Base-by-base conservation (phyloP, 495 filamentous ascomycete genomes). In the Trichocladium antarcticum region DNA sequence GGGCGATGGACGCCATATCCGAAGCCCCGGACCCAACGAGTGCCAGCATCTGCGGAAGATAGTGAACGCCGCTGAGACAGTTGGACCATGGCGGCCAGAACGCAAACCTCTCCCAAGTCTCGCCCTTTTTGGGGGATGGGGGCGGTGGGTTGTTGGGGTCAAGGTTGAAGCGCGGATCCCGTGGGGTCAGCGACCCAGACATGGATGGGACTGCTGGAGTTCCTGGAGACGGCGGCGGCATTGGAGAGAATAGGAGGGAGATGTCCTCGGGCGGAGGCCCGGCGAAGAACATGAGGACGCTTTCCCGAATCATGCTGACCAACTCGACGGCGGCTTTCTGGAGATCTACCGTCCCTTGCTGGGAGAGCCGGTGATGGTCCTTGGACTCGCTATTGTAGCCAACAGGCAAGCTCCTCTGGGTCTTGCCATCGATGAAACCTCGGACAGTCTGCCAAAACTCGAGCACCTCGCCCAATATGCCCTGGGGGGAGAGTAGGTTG, bases 31-130 rank as follows among this genome's bases (percentile, higher is more conserved):
- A 81, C 16, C 89, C 89, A 16, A 96, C 77, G 12, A 93, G 71
- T 4, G 76, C 74, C 7, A 96, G 73, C 54, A 92, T 82, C 63
- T 83, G 86, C 34, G 79, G 74, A 11, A 98, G 75, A 56, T 95
- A 95, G 61, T 93, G 77, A 6, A 88, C 82, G 8, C 83, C 89
- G 53, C 88, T 87, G 14, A 98, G 65, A 0, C 89, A 88, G 58
- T 95, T 97, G 5, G 88, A 83, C 56, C 83, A 82, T 0, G 92
- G 92, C 1, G 93, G 88, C 86, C 93, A 95, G 66, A 98, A 98
- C 1, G 92, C 90, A 68, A 83, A 96, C 38, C 85, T 89, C 64
- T 97, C 93, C 85, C 89, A 89, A 5, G 82, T 55, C 57, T 94
- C 87, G 28, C 87, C 89, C 29, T 73, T 72, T 53, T 71, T 82